Conservation (phyloP, 352 stramenopile genomes). For the Phytophthora pinifolia region DNA sequence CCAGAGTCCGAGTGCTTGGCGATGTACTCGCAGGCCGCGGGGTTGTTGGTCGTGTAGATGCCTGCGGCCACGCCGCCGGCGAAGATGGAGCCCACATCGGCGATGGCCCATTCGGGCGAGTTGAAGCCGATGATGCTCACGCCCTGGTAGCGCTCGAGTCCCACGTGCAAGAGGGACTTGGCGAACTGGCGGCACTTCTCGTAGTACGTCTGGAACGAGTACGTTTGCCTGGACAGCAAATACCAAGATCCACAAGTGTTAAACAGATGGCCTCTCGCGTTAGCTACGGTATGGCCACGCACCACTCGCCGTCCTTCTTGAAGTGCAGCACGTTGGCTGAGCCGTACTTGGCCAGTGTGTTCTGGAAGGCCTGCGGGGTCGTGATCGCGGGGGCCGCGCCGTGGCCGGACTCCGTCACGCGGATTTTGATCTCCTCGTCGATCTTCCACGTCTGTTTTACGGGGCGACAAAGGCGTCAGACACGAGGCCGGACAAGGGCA, state of each 20-base stretch:
- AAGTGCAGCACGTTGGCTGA: conserved; percentile 61
- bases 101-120: conserved; percentile 92
- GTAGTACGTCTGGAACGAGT: conserved; percentile 81
- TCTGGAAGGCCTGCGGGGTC: conserved; percentile 59
- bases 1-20: conserved; percentile 91
- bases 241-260: conserved; percentile 1
- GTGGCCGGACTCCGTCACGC: conserved; percentile 53
- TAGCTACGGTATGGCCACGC: conserved; percentile 11
- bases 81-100: conserved; percentile 92
- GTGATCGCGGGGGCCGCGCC: conserved; percentile 49
- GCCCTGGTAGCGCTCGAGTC: conserved; percentile 69
- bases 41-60: conserved; percentile 96
- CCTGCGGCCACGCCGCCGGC: conserved; percentile 91
- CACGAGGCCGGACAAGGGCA: neutral
- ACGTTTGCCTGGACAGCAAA: conserved; percentile 40
- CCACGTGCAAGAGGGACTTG: conserved; percentile 76
- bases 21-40: conserved; percentile 93
- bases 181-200: conserved; percentile 73
- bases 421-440: conserved; percentile 81
- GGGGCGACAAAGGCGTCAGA: neutral
- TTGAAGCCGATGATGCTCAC: conserved; percentile 93
- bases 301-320: conserved; percentile 78
- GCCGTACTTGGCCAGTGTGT: conserved; percentile 53
- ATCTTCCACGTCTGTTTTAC: conserved; percentile 76
- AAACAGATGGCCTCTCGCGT: conserved; percentile 1